phyloP scores from a whole-genome alignment of 805 yeast species.

The Isabelozyma heimii region DNA sequence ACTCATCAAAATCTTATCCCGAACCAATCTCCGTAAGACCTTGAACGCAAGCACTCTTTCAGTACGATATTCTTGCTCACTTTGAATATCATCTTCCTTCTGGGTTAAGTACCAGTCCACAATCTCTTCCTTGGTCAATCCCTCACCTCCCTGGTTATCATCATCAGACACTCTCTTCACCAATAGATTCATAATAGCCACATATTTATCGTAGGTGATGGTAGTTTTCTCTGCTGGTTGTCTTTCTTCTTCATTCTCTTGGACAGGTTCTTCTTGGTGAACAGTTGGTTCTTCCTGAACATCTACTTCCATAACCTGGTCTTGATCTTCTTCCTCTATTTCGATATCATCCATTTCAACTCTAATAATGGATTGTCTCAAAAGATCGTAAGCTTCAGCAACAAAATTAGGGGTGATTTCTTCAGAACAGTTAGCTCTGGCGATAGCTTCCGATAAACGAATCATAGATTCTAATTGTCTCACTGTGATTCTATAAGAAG shows the following conservation, averaged over 20 bases:
- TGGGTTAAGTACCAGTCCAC: conserved; percentile 80
- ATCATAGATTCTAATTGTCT: conserved; percentile 95
- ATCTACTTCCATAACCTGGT: conserved; percentile 6
- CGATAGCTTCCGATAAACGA: conserved; percentile 92
- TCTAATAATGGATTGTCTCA: conserved; percentile 87
- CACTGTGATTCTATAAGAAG: conserved; percentile 92
- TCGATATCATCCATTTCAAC: conserved; percentile 94
- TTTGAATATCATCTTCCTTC: conserved; percentile 65
- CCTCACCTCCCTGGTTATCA: conserved; percentile 52
- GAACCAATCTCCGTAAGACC: conserved; percentile 78
- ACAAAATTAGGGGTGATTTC: conserved; percentile 82
- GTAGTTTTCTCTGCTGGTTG: conserved; percentile 21
- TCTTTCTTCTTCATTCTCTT: neutral
- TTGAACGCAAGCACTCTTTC: conserved; percentile 74
- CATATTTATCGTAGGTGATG: conserved; percentile 83
- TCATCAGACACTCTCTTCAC: conserved; percentile 62
- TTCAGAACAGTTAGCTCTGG: conserved; percentile 92
- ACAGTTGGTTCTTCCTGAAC: conserved; percentile 7
- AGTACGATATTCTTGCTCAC: conserved; percentile 66
- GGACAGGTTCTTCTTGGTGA: conserved; percentile 9
- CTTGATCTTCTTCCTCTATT: conserved; percentile 62
- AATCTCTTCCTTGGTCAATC: conserved; percentile 64
- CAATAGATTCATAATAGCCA: conserved; percentile 75
- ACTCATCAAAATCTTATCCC: conserved; percentile 77
- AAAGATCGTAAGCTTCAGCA: conserved; percentile 86